Base-by-base conservation (phyloP, 2,329 filamentous ascomycete species). In the Phialophora chinensis region DNA sequence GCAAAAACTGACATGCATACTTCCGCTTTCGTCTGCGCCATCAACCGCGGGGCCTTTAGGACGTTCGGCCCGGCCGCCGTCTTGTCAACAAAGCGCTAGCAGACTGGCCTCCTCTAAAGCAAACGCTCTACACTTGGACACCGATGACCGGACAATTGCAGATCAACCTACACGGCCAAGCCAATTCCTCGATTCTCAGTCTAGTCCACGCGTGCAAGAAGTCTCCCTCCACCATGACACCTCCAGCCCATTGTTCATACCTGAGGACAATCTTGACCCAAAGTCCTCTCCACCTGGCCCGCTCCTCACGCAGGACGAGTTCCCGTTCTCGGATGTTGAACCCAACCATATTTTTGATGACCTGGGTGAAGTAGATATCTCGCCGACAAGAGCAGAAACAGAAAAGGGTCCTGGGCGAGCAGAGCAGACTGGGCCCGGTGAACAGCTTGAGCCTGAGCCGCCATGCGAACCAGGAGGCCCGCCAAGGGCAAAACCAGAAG, bases 221-320 rank as follows among this genome's bases (percentile, higher is more conserved):
- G 5, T n/a, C 44, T 27, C 17, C 27, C 35, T 38, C 7, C 6
- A 44, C 38, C 38, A 44, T n/a, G 38, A 27, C 38, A 29, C 20
- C 31, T 62, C 35, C 38, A 70, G 68, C 50, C 68, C 68, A 12
- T 56, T 70, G 10, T 70, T 70, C 50, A 42, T 70, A 25, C 68
- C 65, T 8, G 66, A 70, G n/a, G 61, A 63, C 8, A 52, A 63
- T 33, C 11, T 25, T 8, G 23, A 25, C n/a, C 25, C 31, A 10
- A 50, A 12, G 23, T 44, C 58, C 42, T 57, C 66, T 23, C 61
- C 68, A 14, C 66, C 62, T 6, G n/a, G 5, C 23, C 55, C 31
- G 12, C 8, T 63, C 17, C 55, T 55, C 14, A 63, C 65, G 17
- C 65, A 67, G 38, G 67, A 69, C 17, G 62, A 67, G 33, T 63